Percentiles rank a stretch among this genome's conserved stretches.
Evolutionary conservation across 202 grass and related monocot genomes (phyloP).

Genomic region (Saccharum hybrid): DNA sequence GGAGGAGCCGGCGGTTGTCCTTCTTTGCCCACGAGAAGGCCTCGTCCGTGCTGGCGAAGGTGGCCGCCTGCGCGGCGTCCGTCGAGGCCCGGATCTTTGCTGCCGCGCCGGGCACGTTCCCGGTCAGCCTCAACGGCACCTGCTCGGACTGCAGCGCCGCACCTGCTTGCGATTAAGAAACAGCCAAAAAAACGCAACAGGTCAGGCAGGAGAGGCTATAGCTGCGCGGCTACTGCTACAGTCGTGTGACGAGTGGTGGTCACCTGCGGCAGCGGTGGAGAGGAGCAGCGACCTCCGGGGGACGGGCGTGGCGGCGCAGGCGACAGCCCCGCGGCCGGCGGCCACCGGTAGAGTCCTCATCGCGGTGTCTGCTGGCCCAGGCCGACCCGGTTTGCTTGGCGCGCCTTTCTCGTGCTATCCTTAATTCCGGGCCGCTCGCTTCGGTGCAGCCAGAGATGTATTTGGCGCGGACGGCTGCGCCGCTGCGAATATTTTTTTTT

Average conservation of each 20-base stretch:
- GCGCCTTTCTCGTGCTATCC: slow-evolving; percentile 52
- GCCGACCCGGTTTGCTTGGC: slow-evolving; percentile 30
- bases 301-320: slow-evolving; percentile 47
- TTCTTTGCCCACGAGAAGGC: slow-evolving; percentile 66
- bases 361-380: not conserved
- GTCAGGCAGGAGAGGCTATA: not conserved
- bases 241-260: no score
- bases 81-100: slow-evolving; percentile 38
- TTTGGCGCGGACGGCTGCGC: not conserved
- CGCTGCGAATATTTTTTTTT: no score
- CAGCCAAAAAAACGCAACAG: not conserved
- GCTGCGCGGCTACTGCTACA: not conserved
- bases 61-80: slow-evolving; percentile 63
- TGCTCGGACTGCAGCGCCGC: slow-evolving; percentile 42
- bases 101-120: not conserved
- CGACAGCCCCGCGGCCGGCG: slow-evolving; percentile 36
- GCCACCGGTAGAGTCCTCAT: slow-evolving; percentile 38
- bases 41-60: slow-evolving; percentile 55
- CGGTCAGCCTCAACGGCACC: slow-evolving; percentile 12
- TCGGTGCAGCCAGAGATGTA: no score
- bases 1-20: slow-evolving; percentile 78
- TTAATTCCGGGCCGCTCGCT: not conserved
- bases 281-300: slow-evolving; percentile 51
- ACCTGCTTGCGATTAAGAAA: not conserved
- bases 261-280: slow-evolving; percentile 47